Base-by-base conservation (phyloP, 768 basidiomycete species). In the Collybia sp. region DNA sequence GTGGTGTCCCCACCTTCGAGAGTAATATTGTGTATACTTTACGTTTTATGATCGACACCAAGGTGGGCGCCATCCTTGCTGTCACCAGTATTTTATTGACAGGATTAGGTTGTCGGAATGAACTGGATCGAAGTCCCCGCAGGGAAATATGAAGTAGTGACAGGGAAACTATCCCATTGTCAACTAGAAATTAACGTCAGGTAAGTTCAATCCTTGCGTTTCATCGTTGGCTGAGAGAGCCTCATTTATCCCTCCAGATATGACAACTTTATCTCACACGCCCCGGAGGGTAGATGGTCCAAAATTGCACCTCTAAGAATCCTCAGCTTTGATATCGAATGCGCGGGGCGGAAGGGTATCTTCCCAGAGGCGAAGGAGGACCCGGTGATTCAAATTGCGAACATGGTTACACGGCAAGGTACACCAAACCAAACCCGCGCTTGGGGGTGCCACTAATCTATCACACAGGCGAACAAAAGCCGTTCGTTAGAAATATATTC, bases 401-500 rank as follows among this genome's bases (percentile, higher is more conserved):
- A 92, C 63, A 98, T 98, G 96, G 95, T 98, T 10, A 97, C 94
- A 31, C 77, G 88, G 4, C 96, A 99, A 79, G 94, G 94, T 92
- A 45, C 25, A 25, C 8, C 8, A 25, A 25, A 4, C 8, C 8
- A 8, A 8, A 25, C 25, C 8, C 8, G 8, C 8, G 8, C 8
- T 25, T 3, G 4, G 25, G 8, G 2, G 25, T 17, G 12, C 12
- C 40, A 30, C 32, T 49, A 19, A 35, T 39, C 13, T 31, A 48
- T 50, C 42, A 47, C 42, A 47, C 54, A 95, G 94, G 95, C 54
- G 94, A 97, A 56, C 72, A 71, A 36, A 84, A 91, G 47, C 96
- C 96, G 0, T 99, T 98, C 66, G 85, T 99, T 50, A 83, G 95
- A 12, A 99, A 99, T 53, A 77, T 98, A 19, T 99, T 98, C 65